Base-by-base conservation (phyloP, 2,329 filamentous ascomycete genomes). In the Bipolaris victoriae region DNA sequence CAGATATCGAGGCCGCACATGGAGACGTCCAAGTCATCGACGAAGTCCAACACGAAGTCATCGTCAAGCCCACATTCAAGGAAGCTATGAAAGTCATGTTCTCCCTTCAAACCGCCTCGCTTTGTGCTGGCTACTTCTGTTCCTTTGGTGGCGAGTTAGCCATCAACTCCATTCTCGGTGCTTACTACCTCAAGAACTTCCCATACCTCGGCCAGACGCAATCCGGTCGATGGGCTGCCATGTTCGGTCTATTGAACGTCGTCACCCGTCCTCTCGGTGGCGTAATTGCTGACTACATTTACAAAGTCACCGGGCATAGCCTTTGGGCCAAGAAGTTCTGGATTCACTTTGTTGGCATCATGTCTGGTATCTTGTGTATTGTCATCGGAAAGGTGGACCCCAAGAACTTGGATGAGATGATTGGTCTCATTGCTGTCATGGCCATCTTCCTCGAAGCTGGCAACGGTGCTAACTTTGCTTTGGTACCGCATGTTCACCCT, bases 401-500 rank as follows among this genome's bases (percentile, higher is more conserved):
- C 0, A 83, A 87, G 24, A 71, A 83, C 22, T 75, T 88, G 46
- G 77, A 82, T 6, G 86, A 85, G 2, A 88, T 96, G 82, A 87
- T 95, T 54, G 91, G 90, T 1, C 85, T 97, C 5, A 80, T 96
- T 7, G 88, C 88, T 1, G 84, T 91, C 9, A 84, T 92, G 79
- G 91, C 90, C 1, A 83, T 96, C 72, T 96, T 96, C 79, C 78
- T 92, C 41, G 91, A 96, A 74, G 91, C 90, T 1, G 88, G 88
- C 40, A 97, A 97, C 72, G 93, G 93, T 0, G 88, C 91, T 39
- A 95, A 91, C 78, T 97, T 95, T 76, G 86, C 91, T 0, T 83
- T 97, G 5, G 89, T 97, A 22, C 92, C 92, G 3, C 93, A 97
- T 72, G 89, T 96, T 1, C 90, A 93, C 76, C 91, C 91, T 1